Percentiles rank a stretch among this genome's conserved stretches.
Evolutionary conservation across 192 early-diverging fungal genomes (phyloP).

Genomic region (Coemansia sp.): DNA sequence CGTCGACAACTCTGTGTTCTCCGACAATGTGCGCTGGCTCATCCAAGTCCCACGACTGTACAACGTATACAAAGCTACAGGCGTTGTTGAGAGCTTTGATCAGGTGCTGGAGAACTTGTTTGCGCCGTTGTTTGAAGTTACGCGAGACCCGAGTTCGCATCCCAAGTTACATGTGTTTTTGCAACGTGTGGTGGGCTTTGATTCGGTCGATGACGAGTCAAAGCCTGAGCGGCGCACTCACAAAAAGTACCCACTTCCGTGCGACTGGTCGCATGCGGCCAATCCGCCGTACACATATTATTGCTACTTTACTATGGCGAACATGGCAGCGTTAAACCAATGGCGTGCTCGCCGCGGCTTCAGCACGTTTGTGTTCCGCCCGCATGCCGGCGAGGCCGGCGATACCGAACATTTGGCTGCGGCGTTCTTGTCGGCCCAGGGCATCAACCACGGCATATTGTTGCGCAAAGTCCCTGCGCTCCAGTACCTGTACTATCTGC

Average conservation of each 20-base stretch:
- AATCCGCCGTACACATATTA: conserved; percentile 97
- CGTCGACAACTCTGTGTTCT: conserved; percentile 85
- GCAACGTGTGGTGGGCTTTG: conserved; percentile 92
- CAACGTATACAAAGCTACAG: conserved; percentile 73
- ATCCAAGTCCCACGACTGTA: conserved; percentile 92
- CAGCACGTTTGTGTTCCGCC: conserved; percentile 92
- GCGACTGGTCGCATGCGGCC: conserved; percentile 56
- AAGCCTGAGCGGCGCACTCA: conserved; percentile 80
- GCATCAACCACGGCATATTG: conserved; percentile 90
- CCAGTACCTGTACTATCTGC: conserved; percentile 92
- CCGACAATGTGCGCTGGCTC: conserved; percentile 92
- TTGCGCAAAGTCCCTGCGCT: conserved; percentile 91
- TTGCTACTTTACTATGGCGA: conserved; percentile 88
- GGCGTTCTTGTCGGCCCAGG: conserved; percentile 81
- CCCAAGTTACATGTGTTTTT: conserved; percentile 91
- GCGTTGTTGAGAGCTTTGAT: conserved; percentile 68
- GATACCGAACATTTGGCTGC: conserved; percentile 91
- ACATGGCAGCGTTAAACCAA: conserved; percentile 77
- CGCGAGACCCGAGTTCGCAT: conserved; percentile 77
- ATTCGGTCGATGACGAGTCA: conserved; percentile 93
- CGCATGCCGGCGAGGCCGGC: conserved; percentile 94
- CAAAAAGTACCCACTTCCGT: conserved; percentile 74
- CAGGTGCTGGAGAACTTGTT: conserved; percentile 80
- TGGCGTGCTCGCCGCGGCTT: conserved; percentile 73
- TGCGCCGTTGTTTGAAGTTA: conserved; percentile 89